Evolutionary conservation across 2,329 filamentous ascomycete species (phyloP).

Genomic region (Colletotrichum gigasporum): DNA sequence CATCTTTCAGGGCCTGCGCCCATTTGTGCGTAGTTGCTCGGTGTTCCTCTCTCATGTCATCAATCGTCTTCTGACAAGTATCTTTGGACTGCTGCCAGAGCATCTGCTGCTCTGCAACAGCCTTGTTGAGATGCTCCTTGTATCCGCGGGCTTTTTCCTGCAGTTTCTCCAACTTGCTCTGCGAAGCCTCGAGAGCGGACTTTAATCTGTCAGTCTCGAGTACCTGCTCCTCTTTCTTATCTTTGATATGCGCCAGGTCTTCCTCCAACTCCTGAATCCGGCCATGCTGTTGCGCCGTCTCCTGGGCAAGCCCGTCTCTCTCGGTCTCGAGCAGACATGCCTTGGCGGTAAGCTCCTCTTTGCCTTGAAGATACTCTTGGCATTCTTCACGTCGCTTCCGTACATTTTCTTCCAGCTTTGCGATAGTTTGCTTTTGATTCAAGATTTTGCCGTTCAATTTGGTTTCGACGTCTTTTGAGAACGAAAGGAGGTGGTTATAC

Average conservation of each 20-base stretch:
- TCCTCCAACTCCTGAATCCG: constrained; percentile 35
- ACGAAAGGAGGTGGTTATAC: no score
- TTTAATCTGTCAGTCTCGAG: constrained; percentile 38
- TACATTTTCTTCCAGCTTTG: no score
- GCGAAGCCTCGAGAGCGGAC: constrained; percentile 39
- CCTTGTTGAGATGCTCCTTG: constrained; percentile 53
- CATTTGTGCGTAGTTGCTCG: constrained; percentile 38
- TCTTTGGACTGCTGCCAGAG: constrained; percentile 47
- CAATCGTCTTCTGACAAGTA: constrained; percentile 44
- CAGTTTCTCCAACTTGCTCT: constrained; percentile 39
- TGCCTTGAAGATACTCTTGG: no score
- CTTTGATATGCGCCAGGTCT: constrained; percentile 38
- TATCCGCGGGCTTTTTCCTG: constrained; percentile 47
- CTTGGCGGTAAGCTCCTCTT: neutral
- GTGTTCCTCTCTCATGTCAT: constrained; percentile 44
- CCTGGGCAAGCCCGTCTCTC: neutral
- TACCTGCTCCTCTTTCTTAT: constrained; percentile 36
- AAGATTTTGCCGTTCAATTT: no score
- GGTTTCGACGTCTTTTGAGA: no score
- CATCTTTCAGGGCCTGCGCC: constrained; percentile 19
- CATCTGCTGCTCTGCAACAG: constrained; percentile 56
- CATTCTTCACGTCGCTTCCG: no score
- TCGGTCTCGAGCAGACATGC: neutral
- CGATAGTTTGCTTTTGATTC: no score
- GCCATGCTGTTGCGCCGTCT: constrained; percentile 2